A percentile compares a stretch with the other conserved stretches of the same genome.
phyloP scores from a whole-genome alignment of 306 rosid species.

The Adenanthera pavonina region DNA sequence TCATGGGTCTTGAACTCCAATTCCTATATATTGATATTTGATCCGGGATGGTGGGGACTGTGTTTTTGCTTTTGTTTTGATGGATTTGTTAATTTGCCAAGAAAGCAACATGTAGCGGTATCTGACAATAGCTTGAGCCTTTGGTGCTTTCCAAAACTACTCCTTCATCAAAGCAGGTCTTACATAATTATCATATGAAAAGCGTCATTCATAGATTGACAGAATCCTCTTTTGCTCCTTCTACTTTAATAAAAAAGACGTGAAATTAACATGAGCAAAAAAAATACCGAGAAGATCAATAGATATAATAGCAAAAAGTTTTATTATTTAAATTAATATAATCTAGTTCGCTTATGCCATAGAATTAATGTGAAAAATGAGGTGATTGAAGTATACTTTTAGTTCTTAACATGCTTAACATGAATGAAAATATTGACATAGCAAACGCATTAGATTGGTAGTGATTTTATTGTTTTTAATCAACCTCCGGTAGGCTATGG shows the following conservation, averaged over 20 bases:
- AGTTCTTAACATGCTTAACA: background rate
- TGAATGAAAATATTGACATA: background rate
- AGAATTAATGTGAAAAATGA: conserved; percentile 1
- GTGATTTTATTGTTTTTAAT: too few relatives aligned
- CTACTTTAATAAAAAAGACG: background rate
- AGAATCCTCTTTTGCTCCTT: conserved; percentile 4
- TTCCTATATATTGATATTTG: conserved; percentile 1
- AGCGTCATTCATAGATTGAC: conserved; percentile 4
- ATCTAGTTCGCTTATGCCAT: background rate
- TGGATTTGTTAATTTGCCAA: conserved; percentile 7
- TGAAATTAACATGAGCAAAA: background rate
- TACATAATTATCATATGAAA: conserved; percentile 3
- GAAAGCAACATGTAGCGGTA: background rate
- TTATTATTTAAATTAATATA: background rate
- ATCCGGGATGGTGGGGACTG: conserved; percentile 11
- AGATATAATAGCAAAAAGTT: background rate
- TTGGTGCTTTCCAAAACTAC: conserved; percentile 2
- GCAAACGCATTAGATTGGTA: too few relatives aligned
- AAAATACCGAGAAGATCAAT: too few relatives aligned
- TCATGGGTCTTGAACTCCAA: background rate
- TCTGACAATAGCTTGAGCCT: conserved; percentile 27
- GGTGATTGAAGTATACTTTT: background rate
- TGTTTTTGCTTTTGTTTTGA: background rate
- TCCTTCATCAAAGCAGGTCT: background rate
- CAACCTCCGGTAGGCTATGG: too few relatives aligned